Base-by-base conservation (phyloP, 73 alveolate species). In the Stentor coeruleus region DNA sequence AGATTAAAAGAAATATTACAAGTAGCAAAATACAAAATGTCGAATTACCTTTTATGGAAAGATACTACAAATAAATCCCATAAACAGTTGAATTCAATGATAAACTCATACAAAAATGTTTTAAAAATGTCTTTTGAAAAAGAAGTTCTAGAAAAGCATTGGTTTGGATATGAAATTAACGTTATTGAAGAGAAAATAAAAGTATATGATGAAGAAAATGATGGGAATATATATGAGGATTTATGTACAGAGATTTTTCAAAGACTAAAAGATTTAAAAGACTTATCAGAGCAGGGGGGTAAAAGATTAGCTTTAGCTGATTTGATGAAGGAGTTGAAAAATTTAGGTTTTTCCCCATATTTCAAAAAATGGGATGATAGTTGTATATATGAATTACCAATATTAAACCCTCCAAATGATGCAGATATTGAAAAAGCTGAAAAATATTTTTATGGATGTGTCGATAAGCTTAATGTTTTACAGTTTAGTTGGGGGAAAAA, bases 1-100 rank as follows among this genome's bases (percentile, higher is more conserved):
- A 87, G 82, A 74, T 85, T 90, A 0, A 86, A 90, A 74, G 86
- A 91, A 38, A 39, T 90, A 14, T 58, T 90, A 3, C 89, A 90
- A 75, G 83, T 90, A 1, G 76, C 91, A 33, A 87, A 74, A 35
- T 90, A 88, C 89, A 86, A 82, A 15, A 90, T 87, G 15, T 77
- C 88, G 74, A 90, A 86, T 35, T 90, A 86, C 82, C 35, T 30
- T 15, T 3, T 35, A 15, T 91, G 88, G 57, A 89, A 86, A 58
- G 66, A 82, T 15, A 83, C 87, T 39, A 81, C 84, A 58, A 87
- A 76, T 36, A 86, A 76, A 77, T 81, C 89, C 39, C 92, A 90
- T 86, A 82, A 88, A 41, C 73, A 86, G 77, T 88, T 90, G 35
- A 81, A 82, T 57, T 83, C 74, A 39, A 81, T 89, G 42, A 60